Evolutionary conservation across 2,329 filamentous ascomycete species (phyloP).

Genomic region (Delphinella strobiligena): DNA sequence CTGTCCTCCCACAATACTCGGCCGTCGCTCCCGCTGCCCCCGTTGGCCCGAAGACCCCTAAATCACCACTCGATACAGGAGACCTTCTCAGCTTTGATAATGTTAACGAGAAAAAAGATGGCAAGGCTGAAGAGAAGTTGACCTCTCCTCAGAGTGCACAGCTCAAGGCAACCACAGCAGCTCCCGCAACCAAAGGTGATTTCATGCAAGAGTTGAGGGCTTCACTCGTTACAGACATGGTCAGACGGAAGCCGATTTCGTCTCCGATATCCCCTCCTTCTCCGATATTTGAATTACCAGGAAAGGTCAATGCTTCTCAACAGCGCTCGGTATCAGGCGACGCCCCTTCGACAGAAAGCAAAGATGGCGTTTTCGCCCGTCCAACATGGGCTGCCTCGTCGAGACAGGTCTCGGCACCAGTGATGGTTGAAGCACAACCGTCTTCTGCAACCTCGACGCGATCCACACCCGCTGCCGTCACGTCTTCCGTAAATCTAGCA

Average conservation of each 20-base stretch:
- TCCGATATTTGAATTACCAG: background rate
- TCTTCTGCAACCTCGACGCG: background rate
- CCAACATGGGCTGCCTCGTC: conserved; percentile 12
- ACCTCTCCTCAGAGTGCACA: background rate
- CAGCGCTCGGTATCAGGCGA: conserved; percentile 9
- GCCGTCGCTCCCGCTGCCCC: conserved; percentile 15
- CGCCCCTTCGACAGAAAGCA: conserved; percentile 2
- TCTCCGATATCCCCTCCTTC: conserved; percentile 4
- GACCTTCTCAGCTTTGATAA: no score
- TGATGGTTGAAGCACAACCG: no score
- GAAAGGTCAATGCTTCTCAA: conserved; percentile 3
- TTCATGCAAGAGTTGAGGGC: conserved; percentile 9
- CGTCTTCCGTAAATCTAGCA: background rate
- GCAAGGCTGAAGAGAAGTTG: background rate
- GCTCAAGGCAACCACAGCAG: background rate
- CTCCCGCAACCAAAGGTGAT: background rate
- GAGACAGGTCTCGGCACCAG: conserved; percentile 4
- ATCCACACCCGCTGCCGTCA: background rate
- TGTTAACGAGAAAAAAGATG: no score
- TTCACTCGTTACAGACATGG: conserved; percentile 2
- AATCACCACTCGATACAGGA: no score
- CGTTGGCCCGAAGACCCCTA: no score
- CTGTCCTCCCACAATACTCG: conserved; percentile 32
- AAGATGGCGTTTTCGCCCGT: conserved; percentile 8
- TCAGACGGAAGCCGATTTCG: conserved; percentile 3